Conservation (phyloP, 192 early-diverging fungal species). For the Umbelopsis sp. region DNA sequence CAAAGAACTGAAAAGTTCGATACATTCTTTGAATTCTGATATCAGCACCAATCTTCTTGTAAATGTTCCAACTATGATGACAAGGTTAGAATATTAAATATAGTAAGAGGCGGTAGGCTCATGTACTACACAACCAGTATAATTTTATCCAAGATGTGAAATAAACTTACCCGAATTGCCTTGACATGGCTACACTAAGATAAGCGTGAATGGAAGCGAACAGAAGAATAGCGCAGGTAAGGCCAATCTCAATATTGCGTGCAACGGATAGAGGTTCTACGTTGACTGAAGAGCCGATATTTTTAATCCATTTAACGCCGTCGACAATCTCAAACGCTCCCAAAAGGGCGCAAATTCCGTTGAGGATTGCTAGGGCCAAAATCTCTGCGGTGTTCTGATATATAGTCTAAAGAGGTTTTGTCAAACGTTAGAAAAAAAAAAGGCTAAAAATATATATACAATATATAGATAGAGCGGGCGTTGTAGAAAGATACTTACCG, state of each 20-base stretch:
- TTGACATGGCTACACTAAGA: constrained; percentile 36
- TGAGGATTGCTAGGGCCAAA: constrained; percentile 38
- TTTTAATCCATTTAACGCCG: constrained; percentile 36
- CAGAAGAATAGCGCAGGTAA: constrained; percentile 31
- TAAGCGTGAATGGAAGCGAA: constrained; percentile 33
- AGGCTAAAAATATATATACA: not conserved
- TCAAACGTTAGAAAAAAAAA: constrained; percentile 7
- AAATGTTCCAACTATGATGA: constrained; percentile 57
- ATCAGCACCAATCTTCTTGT: constrained; percentile 69
- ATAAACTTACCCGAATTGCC: constrained; percentile 38
- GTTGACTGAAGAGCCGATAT: constrained; percentile 3
- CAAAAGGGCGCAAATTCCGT: constrained; percentile 40
- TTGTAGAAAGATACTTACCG: constrained; percentile 26
- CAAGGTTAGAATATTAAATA: constrained; percentile 33
- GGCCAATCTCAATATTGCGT: constrained; percentile 38
- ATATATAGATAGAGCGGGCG: not conserved
- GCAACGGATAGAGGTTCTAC: constrained; percentile 28
- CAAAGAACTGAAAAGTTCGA: constrained; percentile 74
- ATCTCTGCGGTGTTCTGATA: constrained; percentile 47
- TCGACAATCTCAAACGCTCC: constrained; percentile 40
- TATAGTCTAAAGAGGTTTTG: constrained; percentile 28
- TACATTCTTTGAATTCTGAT: constrained; percentile 62
- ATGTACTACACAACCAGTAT: not conserved
- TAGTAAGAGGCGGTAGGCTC: not conserved
- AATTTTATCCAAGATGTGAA: not conserved